These are phyloP conservation scores for Strobilomyces dryophilus DNA, from an alignment of 768 basidiomycete species.

Conservation along the genomic window DNA sequence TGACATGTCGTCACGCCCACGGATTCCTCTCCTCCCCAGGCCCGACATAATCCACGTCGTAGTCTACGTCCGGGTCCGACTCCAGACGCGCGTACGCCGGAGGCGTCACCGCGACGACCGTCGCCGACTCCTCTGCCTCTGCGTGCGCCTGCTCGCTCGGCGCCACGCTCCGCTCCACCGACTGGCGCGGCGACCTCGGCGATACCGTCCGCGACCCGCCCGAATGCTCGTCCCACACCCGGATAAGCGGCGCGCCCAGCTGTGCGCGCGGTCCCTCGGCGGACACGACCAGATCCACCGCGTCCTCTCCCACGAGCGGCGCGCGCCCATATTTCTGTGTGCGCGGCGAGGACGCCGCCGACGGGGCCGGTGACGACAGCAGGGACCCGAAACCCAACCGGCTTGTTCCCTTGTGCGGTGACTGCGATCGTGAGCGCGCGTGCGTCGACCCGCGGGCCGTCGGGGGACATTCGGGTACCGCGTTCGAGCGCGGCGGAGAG, in stretches of 20 bases:
- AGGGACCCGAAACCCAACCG: conserved; percentile 5
- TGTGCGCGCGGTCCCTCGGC: conserved; percentile 17
- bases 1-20: conserved; percentile 18
- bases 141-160: no score
- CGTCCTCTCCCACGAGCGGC: conserved; percentile 40
- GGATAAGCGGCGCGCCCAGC: conserved; percentile 17
- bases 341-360: background rate
- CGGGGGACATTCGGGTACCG: conserved; percentile 5
- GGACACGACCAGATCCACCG: conserved; percentile 79
- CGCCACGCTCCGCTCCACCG: no score
- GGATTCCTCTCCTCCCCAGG: conserved; percentile 23
- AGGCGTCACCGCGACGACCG: conserved; percentile 12
- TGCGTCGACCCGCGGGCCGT: conserved; percentile 10
- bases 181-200: background rate
- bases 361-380: background rate
- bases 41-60: conserved; percentile 4
- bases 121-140: background rate
- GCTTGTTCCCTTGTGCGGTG: conserved; percentile 2
- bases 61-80: no score
- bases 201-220: background rate
- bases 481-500: conserved; percentile 8
- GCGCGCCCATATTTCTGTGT: no score
- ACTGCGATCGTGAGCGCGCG: no score
- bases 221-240: conserved; percentile 24
- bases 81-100: conserved; percentile 16